phyloP scores from a whole-genome alignment of 2,329 filamentous ascomycete species.

The Penicillium sp. region DNA sequence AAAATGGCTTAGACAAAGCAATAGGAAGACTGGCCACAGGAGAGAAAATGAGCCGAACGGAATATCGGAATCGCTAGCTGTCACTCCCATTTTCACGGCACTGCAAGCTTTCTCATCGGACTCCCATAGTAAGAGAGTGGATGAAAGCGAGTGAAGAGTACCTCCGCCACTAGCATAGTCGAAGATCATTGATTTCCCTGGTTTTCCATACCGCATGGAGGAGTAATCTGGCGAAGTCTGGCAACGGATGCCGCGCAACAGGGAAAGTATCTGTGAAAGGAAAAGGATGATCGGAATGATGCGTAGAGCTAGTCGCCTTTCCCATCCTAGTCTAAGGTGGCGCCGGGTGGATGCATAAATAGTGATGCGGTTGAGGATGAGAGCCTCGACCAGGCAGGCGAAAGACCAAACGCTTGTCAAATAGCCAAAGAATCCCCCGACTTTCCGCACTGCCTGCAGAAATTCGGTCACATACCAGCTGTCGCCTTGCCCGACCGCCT shows the following conservation, averaged over 20 bases:
- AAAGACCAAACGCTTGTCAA: constrained; percentile 89
- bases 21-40: constrained; percentile 50
- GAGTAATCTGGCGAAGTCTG: constrained; percentile 76
- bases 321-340: constrained; percentile 70
- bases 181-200: constrained; percentile 60
- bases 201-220: constrained; percentile 64
- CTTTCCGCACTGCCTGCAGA: constrained; percentile 57
- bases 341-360: constrained; percentile 89
- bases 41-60: constrained; percentile 73
- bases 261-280: constrained; percentile 59
- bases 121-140: constrained; percentile 66
- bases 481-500: constrained; percentile 33
- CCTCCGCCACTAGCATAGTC: constrained; percentile 67
- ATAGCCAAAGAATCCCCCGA: constrained; percentile 86
- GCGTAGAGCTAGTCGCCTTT: constrained; percentile 65
- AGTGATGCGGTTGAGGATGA: constrained; percentile 83
- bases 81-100: constrained; percentile 66
- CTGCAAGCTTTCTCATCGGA: constrained; percentile 70
- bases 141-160: constrained; percentile 68
- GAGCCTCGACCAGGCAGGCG: constrained; percentile 76
- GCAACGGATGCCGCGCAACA: constrained; percentile 84
- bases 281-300: constrained; percentile 67
- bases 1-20: constrained; percentile 69
- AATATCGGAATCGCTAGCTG: constrained; percentile 49
- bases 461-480: constrained; percentile 41